phyloP scores from a whole-genome alignment of 108 stramenopile species.

The Skeletonema grethae region DNA sequence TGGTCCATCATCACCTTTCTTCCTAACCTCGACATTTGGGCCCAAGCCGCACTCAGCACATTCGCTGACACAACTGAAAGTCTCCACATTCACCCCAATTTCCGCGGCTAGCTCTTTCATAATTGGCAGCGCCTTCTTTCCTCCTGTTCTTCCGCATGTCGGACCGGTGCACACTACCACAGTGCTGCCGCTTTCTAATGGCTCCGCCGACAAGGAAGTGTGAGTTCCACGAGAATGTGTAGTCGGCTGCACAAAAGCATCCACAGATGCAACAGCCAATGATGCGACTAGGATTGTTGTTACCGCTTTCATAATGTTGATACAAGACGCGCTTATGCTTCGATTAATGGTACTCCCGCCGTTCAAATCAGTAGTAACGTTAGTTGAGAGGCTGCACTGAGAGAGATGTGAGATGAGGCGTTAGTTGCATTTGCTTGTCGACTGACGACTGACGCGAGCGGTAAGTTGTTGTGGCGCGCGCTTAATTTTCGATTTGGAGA shows the following conservation, averaged over 20 bases:
- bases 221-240: background rate
- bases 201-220: slow-evolving; percentile 26
- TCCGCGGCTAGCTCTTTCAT: slow-evolving; percentile 53
- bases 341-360: too few species aligned
- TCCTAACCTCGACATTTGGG: slow-evolving; percentile 68
- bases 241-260: background rate
- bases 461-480: too few species aligned
- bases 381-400: too few species aligned
- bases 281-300: background rate
- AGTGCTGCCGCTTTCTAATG: slow-evolving; percentile 55
- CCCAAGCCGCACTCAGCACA: slow-evolving; percentile 79
- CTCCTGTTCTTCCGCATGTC: slow-evolving; percentile 55
- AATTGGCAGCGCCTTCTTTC: slow-evolving; percentile 55
- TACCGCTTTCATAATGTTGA: background rate
- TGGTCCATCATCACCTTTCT: slow-evolving; percentile 63
- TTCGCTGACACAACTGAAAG: slow-evolving; percentile 69
- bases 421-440: too few species aligned
- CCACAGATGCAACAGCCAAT: background rate
- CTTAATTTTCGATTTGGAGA: too few species aligned
- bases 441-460: too few species aligned
- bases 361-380: too few species aligned
- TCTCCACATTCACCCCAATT: slow-evolving; percentile 56
- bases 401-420: too few species aligned
- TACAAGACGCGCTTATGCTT: too few species aligned
- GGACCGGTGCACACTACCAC: slow-evolving; percentile 72